A percentile compares a stretch with the other conserved stretches of the same genome.
phyloP scores from a whole-genome alignment of 164 flowering plant genomes.

The Sedum album region DNA sequence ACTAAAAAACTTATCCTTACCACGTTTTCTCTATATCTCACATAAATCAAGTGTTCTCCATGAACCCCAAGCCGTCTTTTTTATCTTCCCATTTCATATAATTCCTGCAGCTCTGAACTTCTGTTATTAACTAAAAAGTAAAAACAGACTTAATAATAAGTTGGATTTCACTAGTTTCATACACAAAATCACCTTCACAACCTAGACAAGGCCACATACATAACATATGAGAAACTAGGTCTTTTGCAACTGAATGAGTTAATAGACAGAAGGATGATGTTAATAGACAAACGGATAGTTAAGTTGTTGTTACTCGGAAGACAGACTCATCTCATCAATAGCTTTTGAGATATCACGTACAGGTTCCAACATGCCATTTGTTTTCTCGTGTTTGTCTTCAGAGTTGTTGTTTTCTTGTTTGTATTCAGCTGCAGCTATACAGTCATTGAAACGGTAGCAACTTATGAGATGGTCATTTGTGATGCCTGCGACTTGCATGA shows the following conservation, averaged over 20 bases:
- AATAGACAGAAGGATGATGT: not conserved
- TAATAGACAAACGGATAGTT: not conserved
- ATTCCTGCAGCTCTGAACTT: no score
- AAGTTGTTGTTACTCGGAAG: conserved; percentile 16
- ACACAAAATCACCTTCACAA: no score
- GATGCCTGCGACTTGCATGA: conserved; percentile 42
- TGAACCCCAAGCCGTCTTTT: no score
- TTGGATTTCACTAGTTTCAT: no score
- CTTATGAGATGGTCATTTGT: conserved; percentile 38
- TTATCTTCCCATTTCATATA: no score
- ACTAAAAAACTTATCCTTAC: no score
- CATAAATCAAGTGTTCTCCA: no score
- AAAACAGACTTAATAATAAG: no score
- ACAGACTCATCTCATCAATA: conserved; percentile 25
- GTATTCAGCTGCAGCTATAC: conserved; percentile 21
- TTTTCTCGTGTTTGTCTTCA: conserved; percentile 12
- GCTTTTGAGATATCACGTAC: conserved; percentile 21
- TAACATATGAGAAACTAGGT: not conserved
- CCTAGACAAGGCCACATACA: not conserved
- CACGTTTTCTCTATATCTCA: no score
- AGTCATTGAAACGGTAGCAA: conserved; percentile 39
- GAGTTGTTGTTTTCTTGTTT: conserved; percentile 17
- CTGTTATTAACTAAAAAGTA: no score
- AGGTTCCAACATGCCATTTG: conserved; percentile 10
- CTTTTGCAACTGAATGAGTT: not conserved